Evolutionary conservation across 805 yeast species (phyloP), one percentile per base, ranked within the genome.

Genomic region (Ascoidea asiatica): DNA sequence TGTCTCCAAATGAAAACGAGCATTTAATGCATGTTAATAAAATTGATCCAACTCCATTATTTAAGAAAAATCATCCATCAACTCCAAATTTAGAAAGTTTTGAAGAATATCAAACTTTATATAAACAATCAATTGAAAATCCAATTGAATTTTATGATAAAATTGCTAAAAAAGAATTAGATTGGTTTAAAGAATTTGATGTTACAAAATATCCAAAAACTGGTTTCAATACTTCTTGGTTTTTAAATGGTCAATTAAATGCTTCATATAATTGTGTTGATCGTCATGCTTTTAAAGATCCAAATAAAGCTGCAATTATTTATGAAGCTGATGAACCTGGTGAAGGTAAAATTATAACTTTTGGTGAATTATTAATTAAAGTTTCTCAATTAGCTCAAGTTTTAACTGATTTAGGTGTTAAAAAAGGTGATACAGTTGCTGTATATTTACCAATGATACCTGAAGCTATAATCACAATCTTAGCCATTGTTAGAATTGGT

Each of bases 381-480:
- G 86, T 82, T 29, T 78, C 77, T 39, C 72, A 73, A 56, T 77
- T 79, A 43, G 82, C 89, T 7, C 84, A 81, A 53, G 79, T 78
- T 35, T 70, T 83, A 59, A 65, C 70, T 51, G 63, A 67, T 48
- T 66, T 79, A 69, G 88, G 88, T 43, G 78, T 82, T 46, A 65
- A 68, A 48, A 83, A 83, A 63, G 90, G 90, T 53, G 94, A 83
- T 58, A 79, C 86, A n/a, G 89, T 83, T 46, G 90, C 90, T 21
- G 82, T 83, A 44, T 83, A 83, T 59, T 68, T 83, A 66, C 94
- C 94, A 54, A 83, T 82, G 90, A 79, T 78, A 50, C 81, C 88
- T 41, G 84, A 81, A 58, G 88, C 90, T 37, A 63, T 83, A 42
- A 66, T 80, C 45, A 75, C 90, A 22, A 62, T 83, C 67, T 64